A percentile compares a stretch with the other conserved stretches of the same genome.
These are phyloP conservation scores for Paxillus rubicundulus DNA, from an alignment of 768 basidiomycete genomes.

Conservation along the genomic window DNA sequence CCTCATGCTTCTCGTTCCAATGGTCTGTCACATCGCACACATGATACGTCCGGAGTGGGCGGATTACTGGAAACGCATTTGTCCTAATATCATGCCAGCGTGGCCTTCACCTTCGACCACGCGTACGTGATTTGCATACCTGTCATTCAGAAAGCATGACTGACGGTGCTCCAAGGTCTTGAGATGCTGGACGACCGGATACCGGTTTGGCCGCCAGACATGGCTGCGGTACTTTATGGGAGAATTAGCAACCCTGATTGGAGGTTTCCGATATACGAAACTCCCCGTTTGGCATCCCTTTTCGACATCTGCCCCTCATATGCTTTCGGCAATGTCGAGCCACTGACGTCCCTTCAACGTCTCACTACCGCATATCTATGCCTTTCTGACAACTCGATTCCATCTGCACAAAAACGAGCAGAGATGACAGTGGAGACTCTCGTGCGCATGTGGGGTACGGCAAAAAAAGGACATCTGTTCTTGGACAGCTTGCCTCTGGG, in stretches of 20 bases:
- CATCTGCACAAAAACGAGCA: conserved; percentile 60
- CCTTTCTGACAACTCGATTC: conserved; percentile 51
- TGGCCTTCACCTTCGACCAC: conserved; percentile 55
- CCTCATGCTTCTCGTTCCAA: conserved; percentile 54
- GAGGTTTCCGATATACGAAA: conserved; percentile 48
- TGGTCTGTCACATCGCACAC: conserved; percentile 61
- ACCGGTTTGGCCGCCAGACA: conserved; percentile 76
- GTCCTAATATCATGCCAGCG: conserved; percentile 55
- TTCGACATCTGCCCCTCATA: conserved; percentile 52
- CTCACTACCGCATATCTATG: conserved; percentile 57
- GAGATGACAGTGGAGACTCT: conserved; percentile 60
- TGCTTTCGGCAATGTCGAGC: conserved; percentile 62
- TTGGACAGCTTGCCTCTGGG: conserved; percentile 64
- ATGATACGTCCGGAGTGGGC: conserved; percentile 81
- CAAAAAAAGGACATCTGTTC: conserved; percentile 45
- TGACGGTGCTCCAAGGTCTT: conserved; percentile 33
- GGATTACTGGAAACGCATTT: conserved; percentile 88
- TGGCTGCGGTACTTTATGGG: conserved; percentile 61
- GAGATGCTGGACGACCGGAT: conserved; percentile 64
- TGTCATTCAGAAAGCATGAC: background rate
- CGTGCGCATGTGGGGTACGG: conserved; percentile 39
- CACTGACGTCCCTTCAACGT: conserved; percentile 50
- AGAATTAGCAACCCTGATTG: conserved; percentile 64
- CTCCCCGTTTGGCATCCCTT: conserved; percentile 47
- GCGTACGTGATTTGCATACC: conserved; percentile 10